Evolutionary conservation across 2,329 filamentous ascomycete species (phyloP), one percentile per base, ranked within the genome.

Genomic region (Aspergillus pseudoviridinutans): DNA sequence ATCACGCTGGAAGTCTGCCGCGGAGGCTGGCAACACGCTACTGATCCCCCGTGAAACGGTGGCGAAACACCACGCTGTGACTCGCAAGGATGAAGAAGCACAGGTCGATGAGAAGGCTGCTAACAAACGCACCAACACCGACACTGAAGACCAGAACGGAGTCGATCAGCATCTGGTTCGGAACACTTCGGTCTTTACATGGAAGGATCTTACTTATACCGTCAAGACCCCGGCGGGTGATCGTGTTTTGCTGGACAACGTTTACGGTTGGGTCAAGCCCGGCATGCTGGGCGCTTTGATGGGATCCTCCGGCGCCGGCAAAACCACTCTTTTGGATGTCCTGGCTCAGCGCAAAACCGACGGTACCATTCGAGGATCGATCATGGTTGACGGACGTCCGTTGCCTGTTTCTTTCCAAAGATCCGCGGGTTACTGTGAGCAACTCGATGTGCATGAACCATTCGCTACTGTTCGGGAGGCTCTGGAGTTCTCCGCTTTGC

Each of bases 231-330:
- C 82, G 0, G 71, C 74, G 0, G 84, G 83, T 3, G 72, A 76
- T 53, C 80, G 82, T 10, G 76, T 83, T 63, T 77, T 90, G 1
- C 76, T 90, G 28, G 85, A 89, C 65, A 80, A 87, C 14, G 83
- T 92, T 49, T 85, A 82, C 58, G 90, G 90, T 0, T 92, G 90
- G 68, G 89, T 87, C 1, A 91, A 91, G 66, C 90, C 90, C 0
- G 90, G 90, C 8, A 79, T 88, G 59, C 83, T 94, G 77, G 84
- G 90, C 22, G 90, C 90, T 0, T 78, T 94, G 1, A 89, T 93
- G 79, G 90, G 91, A 27, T 87, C 88, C 1, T 90, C 85, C 1
- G 89, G 88, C 29, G 90, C 90, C 4, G 90, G 90, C 2, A 94
- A 94, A 73, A 77, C 74, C 0, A 93, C 90, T 0, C 78, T 94